Conservation (phyloP, 2,329 filamentous ascomycete species). For the Dactylonectria estremocensis region DNA sequence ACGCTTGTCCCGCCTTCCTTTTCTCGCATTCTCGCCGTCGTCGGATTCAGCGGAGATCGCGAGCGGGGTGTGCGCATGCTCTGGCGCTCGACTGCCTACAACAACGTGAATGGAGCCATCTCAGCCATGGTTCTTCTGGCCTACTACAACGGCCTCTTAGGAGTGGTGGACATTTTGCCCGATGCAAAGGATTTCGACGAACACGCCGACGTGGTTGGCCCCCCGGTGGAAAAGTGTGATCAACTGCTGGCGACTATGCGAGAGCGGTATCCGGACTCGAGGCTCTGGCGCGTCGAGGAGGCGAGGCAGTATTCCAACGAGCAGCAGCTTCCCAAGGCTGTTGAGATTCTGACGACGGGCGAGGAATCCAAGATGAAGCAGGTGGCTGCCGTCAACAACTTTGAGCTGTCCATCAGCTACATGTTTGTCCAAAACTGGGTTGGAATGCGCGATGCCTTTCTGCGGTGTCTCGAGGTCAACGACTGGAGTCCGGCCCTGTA, state of each 20-base stretch:
- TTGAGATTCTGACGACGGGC: conserved; percentile 74
- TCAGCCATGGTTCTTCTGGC: conserved; percentile 84
- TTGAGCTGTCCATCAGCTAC: conserved; percentile 84
- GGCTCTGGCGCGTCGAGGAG: conserved; percentile 91
- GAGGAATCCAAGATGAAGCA: conserved; percentile 85
- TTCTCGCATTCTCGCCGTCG: conserved; percentile 86
- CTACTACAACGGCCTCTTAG: conserved; percentile 91
- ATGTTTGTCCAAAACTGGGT: conserved; percentile 87
- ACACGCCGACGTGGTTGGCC: conserved; percentile 75
- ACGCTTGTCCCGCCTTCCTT: conserved; percentile 95
- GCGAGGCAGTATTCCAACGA: conserved; percentile 81
- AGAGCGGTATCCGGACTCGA: conserved; percentile 82
- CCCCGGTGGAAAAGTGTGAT: conserved; percentile 78
- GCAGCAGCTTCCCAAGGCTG: conserved; percentile 75
- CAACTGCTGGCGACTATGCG: conserved; percentile 82
- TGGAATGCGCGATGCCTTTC: conserved; percentile 81
- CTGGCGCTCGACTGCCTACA: conserved; percentile 89
- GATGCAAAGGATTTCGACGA: conserved; percentile 67
- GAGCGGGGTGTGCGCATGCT: conserved; percentile 87
- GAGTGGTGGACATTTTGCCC: conserved; percentile 89
- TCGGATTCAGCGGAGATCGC: conserved; percentile 92
- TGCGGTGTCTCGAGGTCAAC: conserved; percentile 83
- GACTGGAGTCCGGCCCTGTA: conserved; percentile 94
- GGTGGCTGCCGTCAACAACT: conserved; percentile 86
- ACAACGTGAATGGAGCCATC: conserved; percentile 94